These are phyloP conservation scores for Physaria fendleri DNA, from an alignment of 345 rosid species.

Conservation along the genomic window DNA sequence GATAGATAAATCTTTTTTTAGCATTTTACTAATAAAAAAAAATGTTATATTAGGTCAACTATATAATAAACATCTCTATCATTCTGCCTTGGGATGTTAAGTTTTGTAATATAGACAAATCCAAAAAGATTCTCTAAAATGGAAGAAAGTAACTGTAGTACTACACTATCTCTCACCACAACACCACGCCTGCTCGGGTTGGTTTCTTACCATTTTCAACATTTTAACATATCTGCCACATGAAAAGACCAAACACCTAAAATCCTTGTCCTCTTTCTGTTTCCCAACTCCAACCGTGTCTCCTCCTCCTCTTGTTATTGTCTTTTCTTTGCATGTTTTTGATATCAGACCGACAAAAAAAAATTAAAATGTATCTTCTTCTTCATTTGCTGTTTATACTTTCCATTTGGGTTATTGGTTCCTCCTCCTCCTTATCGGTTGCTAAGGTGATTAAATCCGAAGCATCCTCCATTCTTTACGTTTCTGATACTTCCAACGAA, in stretches of 20 bases:
- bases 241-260: slow-evolving; percentile 25
- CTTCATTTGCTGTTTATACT: slow-evolving; percentile 6
- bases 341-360: no score
- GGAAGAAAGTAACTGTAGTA: no score
- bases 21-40: no score
- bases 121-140: no score
- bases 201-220: background rate
- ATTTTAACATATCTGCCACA: slow-evolving; percentile 35
- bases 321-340: slow-evolving; percentile 16
- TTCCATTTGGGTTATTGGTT: slow-evolving; percentile 48
- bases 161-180: slow-evolving; percentile 6
- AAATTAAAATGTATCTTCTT: background rate
- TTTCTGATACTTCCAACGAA: slow-evolving; percentile 29
- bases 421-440: slow-evolving; percentile 35
- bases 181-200: no score
- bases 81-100: no score
- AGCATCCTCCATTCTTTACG: slow-evolving; percentile 28
- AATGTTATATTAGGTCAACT: no score
- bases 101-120: no score
- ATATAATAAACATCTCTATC: no score
- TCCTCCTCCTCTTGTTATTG: slow-evolving; percentile 11
- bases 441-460: slow-evolving; percentile 32
- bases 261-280: background rate
- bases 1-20: no score
- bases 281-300: slow-evolving; percentile 27